Evolutionary conservation across 345 rosid species (phyloP).

Genomic region (Eucalyptus virginea): DNA sequence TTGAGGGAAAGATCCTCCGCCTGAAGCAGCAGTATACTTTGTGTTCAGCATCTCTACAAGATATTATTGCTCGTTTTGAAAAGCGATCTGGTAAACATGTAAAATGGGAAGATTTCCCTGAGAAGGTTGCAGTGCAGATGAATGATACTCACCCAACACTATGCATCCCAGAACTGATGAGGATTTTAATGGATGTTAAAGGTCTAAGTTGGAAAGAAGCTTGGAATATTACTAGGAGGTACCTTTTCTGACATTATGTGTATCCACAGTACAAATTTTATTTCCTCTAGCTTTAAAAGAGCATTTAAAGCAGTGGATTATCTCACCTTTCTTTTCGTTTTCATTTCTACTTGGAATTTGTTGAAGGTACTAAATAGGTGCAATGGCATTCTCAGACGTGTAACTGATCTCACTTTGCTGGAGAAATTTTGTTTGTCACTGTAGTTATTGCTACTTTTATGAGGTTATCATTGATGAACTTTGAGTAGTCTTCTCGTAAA

Average conservation of each 20-base stretch:
- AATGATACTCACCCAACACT: slow-evolving; percentile 50
- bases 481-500: not conserved
- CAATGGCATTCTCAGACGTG: not conserved
- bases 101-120: slow-evolving; percentile 30
- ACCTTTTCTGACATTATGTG: not conserved
- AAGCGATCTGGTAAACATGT: slow-evolving; percentile 15
- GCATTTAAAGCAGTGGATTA: not conserved
- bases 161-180: slow-evolving; percentile 39
- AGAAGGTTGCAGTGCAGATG: slow-evolving; percentile 43
- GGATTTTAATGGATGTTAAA: slow-evolving; percentile 31
- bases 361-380: not conserved
- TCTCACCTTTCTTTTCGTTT: not conserved
- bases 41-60: slow-evolving; percentile 41
- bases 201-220: slow-evolving; percentile 42
- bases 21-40: slow-evolving; percentile 45
- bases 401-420: not conserved
- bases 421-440: not conserved
- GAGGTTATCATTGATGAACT: not conserved
- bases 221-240: slow-evolving; percentile 36
- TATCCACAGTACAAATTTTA: not conserved
- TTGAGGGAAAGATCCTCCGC: slow-evolving; percentile 35
- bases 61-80: slow-evolving; percentile 32
- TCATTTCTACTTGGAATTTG: not conserved
- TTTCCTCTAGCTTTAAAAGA: not conserved
- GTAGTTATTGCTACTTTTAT: not conserved